Evolutionary conservation across 1,284 basidiomycete genomes (phyloP), one percentile per base, ranked within the genome.

Genomic region (Ganoderma lingzhi): DNA sequence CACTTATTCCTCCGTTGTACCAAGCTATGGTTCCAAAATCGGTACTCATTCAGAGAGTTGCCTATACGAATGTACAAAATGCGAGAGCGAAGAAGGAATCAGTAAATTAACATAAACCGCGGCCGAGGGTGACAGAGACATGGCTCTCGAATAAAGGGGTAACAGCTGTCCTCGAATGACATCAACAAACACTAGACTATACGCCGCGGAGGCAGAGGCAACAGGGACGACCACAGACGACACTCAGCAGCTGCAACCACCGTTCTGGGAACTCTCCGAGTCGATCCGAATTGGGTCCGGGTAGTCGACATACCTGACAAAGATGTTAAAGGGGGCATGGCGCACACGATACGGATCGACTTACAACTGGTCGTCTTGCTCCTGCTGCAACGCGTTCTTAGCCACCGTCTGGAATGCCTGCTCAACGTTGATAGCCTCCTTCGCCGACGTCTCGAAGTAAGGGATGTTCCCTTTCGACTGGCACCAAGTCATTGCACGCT

Each of bases 401-500:
- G 97, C 97, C 72, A 99, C 97, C 3, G 97, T 98, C 82, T 98
- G 97, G 92, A 99, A 99, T 5, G 98, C 98, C 83, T 99, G 97
- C 81, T 99, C 98, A 68, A 99, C 97, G 77, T 99, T 99, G 87
- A 99, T 99, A 23, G 98, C 97, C 82, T 99, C 98, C 85, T 99
- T 99, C 56, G 98, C 98, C 12, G 97, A 99, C 1, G 98, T 99
- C 85, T 99, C 98, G 82, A 99, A 99, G 84, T 99, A 99, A 17
- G 98, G 98, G 76, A 99, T 99, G 83, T 99, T 99, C 78, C 98
- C 98, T 85, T 99, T 99, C 73, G 96, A 94, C 80, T 99, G 97
- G 83, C 98, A 99, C 98, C 98, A 99, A 10, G 96, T 96, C 96
- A 99, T 99, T 30, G 98, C 98, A 64, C 98, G 94, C 83, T 99